A percentile compares a stretch with the other conserved stretches of the same genome.
Conservation (phyloP, 106 monocot genomes). For the Posidonia australis region DNA sequence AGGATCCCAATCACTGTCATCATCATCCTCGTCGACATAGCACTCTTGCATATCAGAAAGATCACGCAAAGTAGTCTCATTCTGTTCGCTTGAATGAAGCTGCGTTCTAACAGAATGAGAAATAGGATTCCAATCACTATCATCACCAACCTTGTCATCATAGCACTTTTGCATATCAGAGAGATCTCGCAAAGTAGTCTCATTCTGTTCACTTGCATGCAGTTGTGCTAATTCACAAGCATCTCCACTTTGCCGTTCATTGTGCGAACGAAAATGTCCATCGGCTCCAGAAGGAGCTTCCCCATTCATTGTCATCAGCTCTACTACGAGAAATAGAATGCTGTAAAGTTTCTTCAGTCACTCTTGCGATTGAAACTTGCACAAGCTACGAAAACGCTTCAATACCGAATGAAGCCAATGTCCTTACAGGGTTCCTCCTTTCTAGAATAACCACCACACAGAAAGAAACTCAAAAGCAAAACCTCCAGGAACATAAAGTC, state of each 20-base stretch:
- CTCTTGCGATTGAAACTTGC: background rate
- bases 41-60: conserved; percentile 12
- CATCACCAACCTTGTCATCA: conserved; percentile 43
- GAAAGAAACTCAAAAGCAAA: background rate
- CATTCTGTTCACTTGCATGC: conserved; percentile 5
- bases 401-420: background rate
- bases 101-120: no score
- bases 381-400: no score
- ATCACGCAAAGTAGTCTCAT: conserved; percentile 36
- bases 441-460: background rate
- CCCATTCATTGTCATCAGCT: background rate
- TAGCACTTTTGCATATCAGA: conserved; percentile 4
- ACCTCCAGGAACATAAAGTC: no score
- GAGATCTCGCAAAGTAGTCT: conserved; percentile 39
- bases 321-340: background rate
- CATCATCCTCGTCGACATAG: conserved; percentile 29
- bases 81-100: background rate
- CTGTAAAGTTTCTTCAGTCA: background rate
- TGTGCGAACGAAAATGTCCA: background rate
- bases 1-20: conserved; percentile 89
- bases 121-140: conserved; percentile 88
- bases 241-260: background rate
- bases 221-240: background rate
- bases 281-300: background rate
- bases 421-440: background rate